Evolutionary conservation across 805 yeast genomes (phyloP).

Genomic region (Wickerhamomyces bisporus): DNA sequence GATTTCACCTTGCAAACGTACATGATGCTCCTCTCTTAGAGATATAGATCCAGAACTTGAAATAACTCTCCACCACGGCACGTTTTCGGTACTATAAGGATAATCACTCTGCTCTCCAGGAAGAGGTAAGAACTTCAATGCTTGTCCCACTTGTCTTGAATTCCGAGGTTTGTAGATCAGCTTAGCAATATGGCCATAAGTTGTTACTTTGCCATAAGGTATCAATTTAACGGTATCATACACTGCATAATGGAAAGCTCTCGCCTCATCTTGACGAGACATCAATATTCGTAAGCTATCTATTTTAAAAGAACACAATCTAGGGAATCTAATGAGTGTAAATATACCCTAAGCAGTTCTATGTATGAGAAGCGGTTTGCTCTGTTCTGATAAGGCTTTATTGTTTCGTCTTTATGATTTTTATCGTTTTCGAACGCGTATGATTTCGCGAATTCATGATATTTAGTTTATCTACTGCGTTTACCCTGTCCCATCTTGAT

Average conservation of each 20-base stretch:
- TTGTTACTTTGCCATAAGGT: constrained; percentile 60
- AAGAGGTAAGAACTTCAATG: constrained; percentile 48
- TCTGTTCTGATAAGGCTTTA: no score
- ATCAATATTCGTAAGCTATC: background rate
- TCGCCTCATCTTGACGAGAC: constrained; percentile 36
- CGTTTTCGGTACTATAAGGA: constrained; percentile 21
- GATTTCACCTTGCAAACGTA: constrained; percentile 39
- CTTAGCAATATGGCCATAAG: constrained; percentile 75
- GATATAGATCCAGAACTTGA: constrained; percentile 60
- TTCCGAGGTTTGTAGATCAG: constrained; percentile 57
- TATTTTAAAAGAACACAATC: background rate
- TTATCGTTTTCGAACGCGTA: background rate
- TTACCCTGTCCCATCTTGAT: background rate
- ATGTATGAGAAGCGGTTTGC: no score
- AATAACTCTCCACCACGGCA: constrained; percentile 84
- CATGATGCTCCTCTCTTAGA: constrained; percentile 40
- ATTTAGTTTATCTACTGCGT: no score
- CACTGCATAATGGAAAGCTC: constrained; percentile 56
- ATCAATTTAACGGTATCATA: constrained; percentile 47
- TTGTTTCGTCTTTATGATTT: no score
- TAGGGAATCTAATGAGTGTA: constrained; percentile 5
- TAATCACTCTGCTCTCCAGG: constrained; percentile 14
- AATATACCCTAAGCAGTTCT: background rate
- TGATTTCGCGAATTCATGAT: constrained; percentile 1
- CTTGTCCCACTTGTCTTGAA: constrained; percentile 70